Evolutionary conservation across 805 yeast species (phyloP), one percentile per base, ranked within the genome.

Genomic region (Candida quercuum): DNA sequence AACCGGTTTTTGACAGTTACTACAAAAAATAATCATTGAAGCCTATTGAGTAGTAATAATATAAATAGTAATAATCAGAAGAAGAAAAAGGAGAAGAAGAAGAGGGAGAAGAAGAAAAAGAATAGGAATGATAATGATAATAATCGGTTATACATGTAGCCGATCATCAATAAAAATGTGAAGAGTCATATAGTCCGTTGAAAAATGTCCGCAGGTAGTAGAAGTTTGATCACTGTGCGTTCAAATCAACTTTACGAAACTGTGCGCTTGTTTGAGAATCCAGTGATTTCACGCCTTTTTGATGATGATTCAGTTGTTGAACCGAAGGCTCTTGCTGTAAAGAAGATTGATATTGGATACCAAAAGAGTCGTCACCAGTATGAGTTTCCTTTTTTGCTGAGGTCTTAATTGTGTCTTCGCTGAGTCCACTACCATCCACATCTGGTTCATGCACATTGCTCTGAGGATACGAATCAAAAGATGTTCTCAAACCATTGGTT

Each of bases 351-450:
- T 22, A n/a, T 19, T 3, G 15, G 4, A 17, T n/a, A 28, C 12
- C 19, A 32, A 14, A 22, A 12, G 23, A 24, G 33, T 42, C 49
- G n/a, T 38, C 45, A 15, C 28, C 44, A 8, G 47, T 47, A 34
- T 52, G 46, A 2, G 57, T 52, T 33, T 51, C 57, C 36, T 52
- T 52, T 18, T 42, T 51, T 8, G 46, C 47, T 16, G 32, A 29
- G 14, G 42, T 43, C 15, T 40, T 45, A 13, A 36, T 18, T 4
- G 54, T 47, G 17, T 48, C 54, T 25, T 51, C 56, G n/a, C 48
- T 42, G 12, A 43, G 15, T 3, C 51, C 50, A 15, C 49, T 43
- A 2, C 45, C 52, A 37, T 52, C 29, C 6, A 26, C n/a, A 11
- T 26, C 55, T 15, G 41, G 41, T 27, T 40, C 47, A 11, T 18